Evolutionary conservation across 495 filamentous ascomycete species (phyloP).

Genomic region (Filosporella fistucella): DNA sequence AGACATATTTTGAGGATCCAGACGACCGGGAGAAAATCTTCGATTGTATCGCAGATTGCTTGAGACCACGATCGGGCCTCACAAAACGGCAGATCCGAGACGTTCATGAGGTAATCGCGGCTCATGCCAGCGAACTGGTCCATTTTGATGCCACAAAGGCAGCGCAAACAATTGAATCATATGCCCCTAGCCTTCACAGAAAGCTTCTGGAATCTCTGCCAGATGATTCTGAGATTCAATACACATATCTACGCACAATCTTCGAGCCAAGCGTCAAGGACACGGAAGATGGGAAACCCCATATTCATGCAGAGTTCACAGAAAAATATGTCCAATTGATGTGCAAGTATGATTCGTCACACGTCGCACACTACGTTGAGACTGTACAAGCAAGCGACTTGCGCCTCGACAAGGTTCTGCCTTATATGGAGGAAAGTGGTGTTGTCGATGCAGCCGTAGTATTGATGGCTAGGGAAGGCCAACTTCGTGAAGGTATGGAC

Average conservation of each 20-base stretch:
- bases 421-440: constrained; percentile 81
- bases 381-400: constrained; percentile 74
- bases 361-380: constrained; percentile 83
- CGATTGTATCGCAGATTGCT: constrained; percentile 72
- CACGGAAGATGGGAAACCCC: constrained; percentile 30
- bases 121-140: constrained; percentile 63
- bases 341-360: constrained; percentile 74
- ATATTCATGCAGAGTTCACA: constrained; percentile 48
- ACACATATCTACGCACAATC: constrained; percentile 70
- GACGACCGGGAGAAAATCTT: constrained; percentile 71
- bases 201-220: constrained; percentile 60
- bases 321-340: constrained; percentile 89
- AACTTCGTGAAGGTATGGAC: constrained; percentile 76
- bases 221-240: constrained; percentile 61
- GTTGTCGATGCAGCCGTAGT: constrained; percentile 92
- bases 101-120: constrained; percentile 65
- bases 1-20: constrained; percentile 82
- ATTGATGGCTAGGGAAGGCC: constrained; percentile 85
- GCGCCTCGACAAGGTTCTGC: constrained; percentile 74
- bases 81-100: constrained; percentile 71
- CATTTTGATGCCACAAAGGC: constrained; percentile 62
- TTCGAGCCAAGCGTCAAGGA: constrained; percentile 61
- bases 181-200: constrained; percentile 69
- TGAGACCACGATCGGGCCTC: constrained; percentile 66
- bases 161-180: constrained; percentile 62